Evolutionary conservation across 169 alveolate species (phyloP).

Genomic region (Babesia microti): DNA sequence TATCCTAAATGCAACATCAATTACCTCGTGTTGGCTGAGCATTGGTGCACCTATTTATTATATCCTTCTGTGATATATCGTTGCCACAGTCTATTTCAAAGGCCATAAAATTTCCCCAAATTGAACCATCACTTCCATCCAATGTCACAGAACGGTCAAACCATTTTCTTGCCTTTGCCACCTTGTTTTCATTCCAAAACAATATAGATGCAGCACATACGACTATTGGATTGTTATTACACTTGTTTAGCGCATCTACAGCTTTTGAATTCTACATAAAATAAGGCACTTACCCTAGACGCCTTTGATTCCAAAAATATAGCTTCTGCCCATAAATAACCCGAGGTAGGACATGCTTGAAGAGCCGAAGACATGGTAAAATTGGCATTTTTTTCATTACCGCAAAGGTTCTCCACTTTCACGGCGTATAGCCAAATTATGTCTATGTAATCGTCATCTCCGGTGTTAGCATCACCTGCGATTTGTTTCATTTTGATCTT

Average conservation of each 20-base stretch:
- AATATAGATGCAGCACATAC: conserved; percentile 80
- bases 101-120: conserved; percentile 88
- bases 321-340: conserved; percentile 87
- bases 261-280: conserved; percentile 65
- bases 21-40: conserved; percentile 70
- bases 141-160: conserved; percentile 80
- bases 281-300: conserved; percentile 42
- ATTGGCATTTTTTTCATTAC: conserved; percentile 76
- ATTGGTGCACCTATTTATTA: conserved; percentile 57
- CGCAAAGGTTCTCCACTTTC: conserved; percentile 81
- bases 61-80: conserved; percentile 54
- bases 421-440: conserved; percentile 84
- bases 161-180: conserved; percentile 90
- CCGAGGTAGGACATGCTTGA: conserved; percentile 88
- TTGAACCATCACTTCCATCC: conserved; percentile 81
- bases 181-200: conserved; percentile 82
- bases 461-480: conserved; percentile 57
- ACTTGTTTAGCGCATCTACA: conserved; percentile 82
- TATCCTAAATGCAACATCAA: conserved; percentile 31
- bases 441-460: conserved; percentile 55
- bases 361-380: conserved; percentile 82
- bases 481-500: conserved; percentile 49
- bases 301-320: conserved; percentile 76
- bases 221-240: conserved; percentile 84
- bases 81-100: conserved; percentile 79